These are phyloP conservation scores for Capsella bursapastoris DNA, from an alignment of 345 rosid species.

Conservation along the genomic window DNA sequence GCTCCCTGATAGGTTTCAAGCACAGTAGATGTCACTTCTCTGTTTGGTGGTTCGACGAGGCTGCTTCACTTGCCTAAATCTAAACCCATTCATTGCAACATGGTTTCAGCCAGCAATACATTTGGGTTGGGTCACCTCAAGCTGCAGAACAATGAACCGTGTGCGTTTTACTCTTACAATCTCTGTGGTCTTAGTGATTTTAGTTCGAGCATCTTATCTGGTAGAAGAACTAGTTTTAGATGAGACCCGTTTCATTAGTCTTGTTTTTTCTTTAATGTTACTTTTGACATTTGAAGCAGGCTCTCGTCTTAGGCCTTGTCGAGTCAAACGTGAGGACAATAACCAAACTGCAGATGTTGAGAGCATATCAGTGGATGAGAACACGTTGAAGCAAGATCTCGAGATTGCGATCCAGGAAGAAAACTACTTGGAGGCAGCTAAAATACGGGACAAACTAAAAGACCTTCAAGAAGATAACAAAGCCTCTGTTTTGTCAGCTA, in stretches of 20 bases:
- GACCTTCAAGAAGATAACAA: constrained; percentile 68
- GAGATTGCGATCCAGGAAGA: constrained; percentile 77
- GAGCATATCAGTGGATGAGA: constrained; percentile 59
- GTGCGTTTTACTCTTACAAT: constrained; percentile 47
- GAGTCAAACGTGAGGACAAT: constrained; percentile 58
- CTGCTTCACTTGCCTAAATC: constrained; percentile 38
- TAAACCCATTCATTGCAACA: constrained; percentile 35
- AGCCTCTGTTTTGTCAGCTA: constrained; percentile 69
- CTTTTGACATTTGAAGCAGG: constrained; percentile 43
- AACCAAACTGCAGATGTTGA: constrained; percentile 59
- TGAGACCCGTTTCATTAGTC: constrained; percentile 1
- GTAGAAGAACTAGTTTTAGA: not conserved
- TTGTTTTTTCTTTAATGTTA: constrained; percentile 36
- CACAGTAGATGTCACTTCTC: constrained; percentile 38
- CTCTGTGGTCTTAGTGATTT: constrained; percentile 6
- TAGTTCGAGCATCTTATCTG: constrained; percentile 15
- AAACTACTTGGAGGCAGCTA: constrained; percentile 84
- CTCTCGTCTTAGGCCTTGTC: constrained; percentile 48
- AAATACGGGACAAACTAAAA: constrained; percentile 70
- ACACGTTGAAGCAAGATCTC: constrained; percentile 62
- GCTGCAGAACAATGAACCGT: constrained; percentile 44
- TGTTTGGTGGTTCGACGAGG: constrained; percentile 41
- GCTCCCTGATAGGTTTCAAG: constrained; percentile 39
- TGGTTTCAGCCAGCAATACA: constrained; percentile 37
- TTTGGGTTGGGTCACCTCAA: constrained; percentile 35